phyloP scores from a whole-genome alignment of 768 basidiomycete genomes.

The Leccinum subgranulosum region DNA sequence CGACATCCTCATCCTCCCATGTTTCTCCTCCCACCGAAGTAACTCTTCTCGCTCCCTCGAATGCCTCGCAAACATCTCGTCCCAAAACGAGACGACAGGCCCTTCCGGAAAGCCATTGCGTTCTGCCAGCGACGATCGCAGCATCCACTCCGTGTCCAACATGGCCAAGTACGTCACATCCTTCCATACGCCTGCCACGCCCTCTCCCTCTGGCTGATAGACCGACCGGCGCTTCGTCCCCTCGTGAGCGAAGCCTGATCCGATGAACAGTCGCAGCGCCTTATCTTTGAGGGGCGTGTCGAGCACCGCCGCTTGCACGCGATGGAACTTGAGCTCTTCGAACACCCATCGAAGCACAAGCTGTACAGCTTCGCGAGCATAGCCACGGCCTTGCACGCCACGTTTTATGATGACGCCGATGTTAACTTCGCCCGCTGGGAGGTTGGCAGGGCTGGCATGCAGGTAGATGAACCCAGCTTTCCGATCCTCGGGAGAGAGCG shows the following conservation, averaged over 20 bases:
- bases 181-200: slow-evolving; percentile 45
- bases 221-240: slow-evolving; percentile 58
- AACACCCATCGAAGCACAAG: slow-evolving; percentile 46
- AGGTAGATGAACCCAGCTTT: slow-evolving; percentile 29
- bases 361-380: slow-evolving; percentile 45
- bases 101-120: background rate
- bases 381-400: slow-evolving; percentile 38
- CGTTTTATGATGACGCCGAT: slow-evolving; percentile 52
- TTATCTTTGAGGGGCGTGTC: slow-evolving; percentile 42
- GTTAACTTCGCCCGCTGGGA: slow-evolving; percentile 42
- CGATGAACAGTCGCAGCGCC: slow-evolving; percentile 47
- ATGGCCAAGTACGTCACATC: slow-evolving; percentile 60
- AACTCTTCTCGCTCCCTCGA: slow-evolving; percentile 55
- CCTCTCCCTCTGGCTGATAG: slow-evolving; percentile 38
- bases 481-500: background rate
- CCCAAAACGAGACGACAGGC: slow-evolving; percentile 50
- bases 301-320: slow-evolving; percentile 40
- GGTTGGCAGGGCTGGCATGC: slow-evolving; percentile 14
- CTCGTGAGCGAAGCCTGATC: slow-evolving; percentile 55
- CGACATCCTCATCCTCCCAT: slow-evolving; percentile 29
- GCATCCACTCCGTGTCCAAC: slow-evolving; percentile 58
- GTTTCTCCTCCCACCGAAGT: slow-evolving; percentile 47
- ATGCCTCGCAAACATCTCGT: slow-evolving; percentile 58
- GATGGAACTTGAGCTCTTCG: slow-evolving; percentile 34
- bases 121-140: slow-evolving; percentile 29